Evolutionary conservation across 2,329 filamentous ascomycete genomes (phyloP).

Genomic region (Xenoacremonium recifei): DNA sequence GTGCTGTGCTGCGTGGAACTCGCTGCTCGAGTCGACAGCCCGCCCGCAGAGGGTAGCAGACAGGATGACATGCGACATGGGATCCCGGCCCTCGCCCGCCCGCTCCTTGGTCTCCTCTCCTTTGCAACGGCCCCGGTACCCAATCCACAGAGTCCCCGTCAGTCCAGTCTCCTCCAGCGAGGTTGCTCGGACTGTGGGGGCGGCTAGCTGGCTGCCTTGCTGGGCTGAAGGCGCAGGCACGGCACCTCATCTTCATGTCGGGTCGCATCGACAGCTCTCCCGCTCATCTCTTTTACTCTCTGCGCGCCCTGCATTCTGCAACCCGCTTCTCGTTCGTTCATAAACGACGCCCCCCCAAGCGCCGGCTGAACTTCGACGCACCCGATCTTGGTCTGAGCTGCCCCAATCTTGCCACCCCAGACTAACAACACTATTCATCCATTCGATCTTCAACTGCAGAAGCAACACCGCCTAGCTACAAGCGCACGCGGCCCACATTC

Average conservation of each 20-base stretch:
- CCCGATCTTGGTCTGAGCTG: neutral
- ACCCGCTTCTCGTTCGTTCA: neutral
- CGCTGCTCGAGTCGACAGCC: too few species aligned
- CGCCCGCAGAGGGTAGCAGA: too few species aligned
- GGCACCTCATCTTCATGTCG: neutral
- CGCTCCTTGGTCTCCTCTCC: too few species aligned
- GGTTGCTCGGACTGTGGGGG: constrained; percentile 1
- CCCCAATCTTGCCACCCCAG: neutral
- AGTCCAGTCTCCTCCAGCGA: too few species aligned
- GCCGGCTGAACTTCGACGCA: too few species aligned
- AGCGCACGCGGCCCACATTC: neutral
- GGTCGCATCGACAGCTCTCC: too few species aligned
- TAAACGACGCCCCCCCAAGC: neutral
- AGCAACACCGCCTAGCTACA: too few species aligned
- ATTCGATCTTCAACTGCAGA: neutral
- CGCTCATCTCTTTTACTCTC: neutral
- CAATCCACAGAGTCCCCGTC: too few species aligned
- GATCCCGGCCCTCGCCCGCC: too few species aligned
- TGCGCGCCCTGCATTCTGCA: neutral
- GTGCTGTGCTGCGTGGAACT: too few species aligned
- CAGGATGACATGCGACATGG: too few species aligned
- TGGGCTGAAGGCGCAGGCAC: neutral
- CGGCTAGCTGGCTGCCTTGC: constrained; percentile 1
- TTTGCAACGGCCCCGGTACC: too few species aligned
- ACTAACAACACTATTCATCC: neutral